Conservation (phyloP, 2,329 filamentous ascomycete genomes). For the Curvularia spicifera region DNA sequence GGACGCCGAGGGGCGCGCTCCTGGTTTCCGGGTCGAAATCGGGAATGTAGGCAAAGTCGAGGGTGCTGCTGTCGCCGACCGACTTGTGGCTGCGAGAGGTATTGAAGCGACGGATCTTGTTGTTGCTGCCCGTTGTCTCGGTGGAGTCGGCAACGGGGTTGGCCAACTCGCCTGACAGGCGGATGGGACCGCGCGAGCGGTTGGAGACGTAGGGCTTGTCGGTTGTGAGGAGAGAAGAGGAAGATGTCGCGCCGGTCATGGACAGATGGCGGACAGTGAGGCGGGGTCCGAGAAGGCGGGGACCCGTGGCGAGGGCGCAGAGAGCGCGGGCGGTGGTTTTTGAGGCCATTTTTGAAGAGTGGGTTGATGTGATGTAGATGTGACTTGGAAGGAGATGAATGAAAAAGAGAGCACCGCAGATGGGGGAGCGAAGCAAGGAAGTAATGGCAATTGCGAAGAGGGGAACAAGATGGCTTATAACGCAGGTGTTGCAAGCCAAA, state of each 20-base stretch:
- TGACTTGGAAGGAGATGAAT: neutral
- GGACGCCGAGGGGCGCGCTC: conserved; percentile 46
- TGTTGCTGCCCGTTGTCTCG: conserved; percentile 35
- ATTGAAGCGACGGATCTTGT: conserved; percentile 63
- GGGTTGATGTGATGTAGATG: conserved; percentile 6
- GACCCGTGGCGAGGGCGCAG: conserved; percentile 49
- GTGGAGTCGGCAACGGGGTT: conserved; percentile 46
- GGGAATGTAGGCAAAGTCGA: conserved; percentile 69
- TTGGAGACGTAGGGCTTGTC: conserved; percentile 56
- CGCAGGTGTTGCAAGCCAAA: conserved; percentile 1
- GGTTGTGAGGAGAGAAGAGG: conserved; percentile 56
- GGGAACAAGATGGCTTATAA: conserved; percentile 4
- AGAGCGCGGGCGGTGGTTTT: conserved; percentile 19
- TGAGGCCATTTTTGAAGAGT: conserved; percentile 17
- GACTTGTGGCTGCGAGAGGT: conserved; percentile 64
- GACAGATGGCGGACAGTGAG: conserved; percentile 58
- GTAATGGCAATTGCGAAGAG: conserved; percentile 2
- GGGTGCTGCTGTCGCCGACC: conserved; percentile 64
- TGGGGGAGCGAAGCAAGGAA: neutral
- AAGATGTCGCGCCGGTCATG: conserved; percentile 66
- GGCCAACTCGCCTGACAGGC: conserved; percentile 58
- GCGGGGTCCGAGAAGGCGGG: conserved; percentile 53
- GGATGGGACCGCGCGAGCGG: conserved; percentile 52
- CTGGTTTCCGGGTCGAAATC: conserved; percentile 54
- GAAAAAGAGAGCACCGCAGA: neutral